These are phyloP conservation scores for Mucor saturninus DNA, from an alignment of 371 early-diverging fungal genomes.

Conservation along the genomic window DNA sequence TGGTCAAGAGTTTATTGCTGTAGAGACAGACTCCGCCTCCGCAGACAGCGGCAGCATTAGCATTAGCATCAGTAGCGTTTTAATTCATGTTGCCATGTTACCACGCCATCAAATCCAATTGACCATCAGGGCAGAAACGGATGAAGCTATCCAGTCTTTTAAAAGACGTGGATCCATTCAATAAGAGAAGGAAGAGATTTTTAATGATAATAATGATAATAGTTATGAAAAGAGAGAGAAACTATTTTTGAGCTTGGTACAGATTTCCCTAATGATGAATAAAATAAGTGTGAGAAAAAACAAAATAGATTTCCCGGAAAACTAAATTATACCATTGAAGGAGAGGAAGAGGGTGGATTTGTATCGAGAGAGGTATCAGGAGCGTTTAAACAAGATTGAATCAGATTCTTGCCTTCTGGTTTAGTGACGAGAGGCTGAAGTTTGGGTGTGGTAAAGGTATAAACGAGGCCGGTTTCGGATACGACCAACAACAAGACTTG, in stretches of 20 bases:
- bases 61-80: no score
- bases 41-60: no score
- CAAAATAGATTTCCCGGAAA: neutral
- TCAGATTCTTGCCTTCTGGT: conserved; percentile 89
- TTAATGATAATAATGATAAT: neutral
- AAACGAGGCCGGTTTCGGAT: conserved; percentile 95
- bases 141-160: neutral
- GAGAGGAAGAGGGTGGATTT: conserved; percentile 29
- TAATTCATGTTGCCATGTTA: conserved; percentile 32
- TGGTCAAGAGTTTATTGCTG: conserved; percentile 43
- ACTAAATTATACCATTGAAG: conserved; percentile 15
- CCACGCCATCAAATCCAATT: conserved; percentile 21
- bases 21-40: conserved; percentile 1
- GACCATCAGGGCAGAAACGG: conserved; percentile 8
- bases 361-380: conserved; percentile 83
- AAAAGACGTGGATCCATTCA: no score
- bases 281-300: conserved; percentile 10
- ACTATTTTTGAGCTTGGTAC: conserved; percentile 3
- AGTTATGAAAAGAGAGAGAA: neutral
- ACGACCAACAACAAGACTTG: conserved; percentile 94
- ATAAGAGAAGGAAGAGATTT: conserved; percentile 2
- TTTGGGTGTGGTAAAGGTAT: conserved; percentile 96
- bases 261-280: conserved; percentile 1
- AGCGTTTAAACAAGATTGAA: conserved; percentile 90
- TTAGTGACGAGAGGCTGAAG: conserved; percentile 92